Evolutionary conservation across 495 filamentous ascomycete genomes (phyloP).

Genomic region (Hypomontagnella monticulosa): DNA sequence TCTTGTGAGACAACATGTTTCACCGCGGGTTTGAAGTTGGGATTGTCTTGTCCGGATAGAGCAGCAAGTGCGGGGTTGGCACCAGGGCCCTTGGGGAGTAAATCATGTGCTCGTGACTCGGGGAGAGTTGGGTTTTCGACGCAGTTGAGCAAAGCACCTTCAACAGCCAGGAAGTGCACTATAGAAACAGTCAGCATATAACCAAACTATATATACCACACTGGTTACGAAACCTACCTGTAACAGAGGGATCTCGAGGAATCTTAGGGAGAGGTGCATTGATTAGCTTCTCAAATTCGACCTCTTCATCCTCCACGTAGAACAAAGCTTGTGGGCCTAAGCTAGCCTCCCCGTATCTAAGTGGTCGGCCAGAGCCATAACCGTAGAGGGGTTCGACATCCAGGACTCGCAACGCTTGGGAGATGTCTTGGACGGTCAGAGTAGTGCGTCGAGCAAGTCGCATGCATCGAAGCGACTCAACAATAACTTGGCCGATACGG

Average conservation of each 20-base stretch:
- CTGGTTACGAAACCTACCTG: slow-evolving; percentile 63
- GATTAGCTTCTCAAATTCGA: slow-evolving; percentile 98
- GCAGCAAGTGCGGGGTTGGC: slow-evolving; percentile 84
- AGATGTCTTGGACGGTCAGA: slow-evolving; percentile 85
- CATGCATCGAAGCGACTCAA: slow-evolving; percentile 96
- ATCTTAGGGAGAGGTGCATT: slow-evolving; percentile 95
- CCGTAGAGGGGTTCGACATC: slow-evolving; percentile 96
- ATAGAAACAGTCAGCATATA: slow-evolving; percentile 28
- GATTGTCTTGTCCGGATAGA: slow-evolving; percentile 82
- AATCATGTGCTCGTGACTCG: slow-evolving; percentile 80
- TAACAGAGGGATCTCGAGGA: slow-evolving; percentile 90
- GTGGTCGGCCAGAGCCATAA: slow-evolving; percentile 86
- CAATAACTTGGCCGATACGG: slow-evolving; percentile 87
- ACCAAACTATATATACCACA: not conserved
- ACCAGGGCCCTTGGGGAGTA: slow-evolving; percentile 87
- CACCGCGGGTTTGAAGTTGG: slow-evolving; percentile 85
- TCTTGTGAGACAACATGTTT: slow-evolving; percentile 97
- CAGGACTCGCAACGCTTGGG: slow-evolving; percentile 81
- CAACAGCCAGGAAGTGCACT: slow-evolving; percentile 96
- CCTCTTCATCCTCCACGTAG: slow-evolving; percentile 98
- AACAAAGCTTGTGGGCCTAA: slow-evolving; percentile 93
- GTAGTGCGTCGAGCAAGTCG: slow-evolving; percentile 83
- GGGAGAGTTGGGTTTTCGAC: slow-evolving; percentile 91
- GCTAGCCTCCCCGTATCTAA: slow-evolving; percentile 92
- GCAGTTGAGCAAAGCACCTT: slow-evolving; percentile 95